phyloP scores from a whole-genome alignment of 768 basidiomycete genomes.

The Mycena maculata region DNA sequence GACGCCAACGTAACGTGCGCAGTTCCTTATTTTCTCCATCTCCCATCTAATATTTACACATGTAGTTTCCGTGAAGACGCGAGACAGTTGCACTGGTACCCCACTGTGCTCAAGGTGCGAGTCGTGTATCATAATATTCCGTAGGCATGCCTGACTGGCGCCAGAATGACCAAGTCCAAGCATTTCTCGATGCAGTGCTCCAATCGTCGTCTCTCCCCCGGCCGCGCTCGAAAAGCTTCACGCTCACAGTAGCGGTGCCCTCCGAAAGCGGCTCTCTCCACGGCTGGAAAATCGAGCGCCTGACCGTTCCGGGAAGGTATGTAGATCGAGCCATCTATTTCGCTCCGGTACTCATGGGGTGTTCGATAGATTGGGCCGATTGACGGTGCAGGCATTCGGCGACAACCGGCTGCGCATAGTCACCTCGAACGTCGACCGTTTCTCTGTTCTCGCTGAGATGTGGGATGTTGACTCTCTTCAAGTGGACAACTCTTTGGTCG shows the following conservation, averaged over 20 bases:
- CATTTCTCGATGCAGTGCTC: conserved; percentile 61
- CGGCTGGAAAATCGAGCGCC: conserved; percentile 73
- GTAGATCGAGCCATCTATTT: conserved; percentile 32
- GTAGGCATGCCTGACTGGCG: not conserved
- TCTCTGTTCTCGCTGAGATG: conserved; percentile 41
- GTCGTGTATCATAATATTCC: not conserved
- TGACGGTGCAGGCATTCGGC: conserved; percentile 43
- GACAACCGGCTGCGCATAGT: conserved; percentile 35
- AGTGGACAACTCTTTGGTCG: conserved; percentile 33
- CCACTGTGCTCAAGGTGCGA: conserved; percentile 57
- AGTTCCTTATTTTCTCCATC: not conserved
- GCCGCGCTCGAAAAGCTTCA: conserved; percentile 57
- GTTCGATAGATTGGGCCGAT: conserved; percentile 49
- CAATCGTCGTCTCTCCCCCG: conserved; percentile 25
- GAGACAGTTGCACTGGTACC: conserved; percentile 78
- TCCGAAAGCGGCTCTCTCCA: conserved; percentile 75
- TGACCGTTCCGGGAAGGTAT: conserved; percentile 77
- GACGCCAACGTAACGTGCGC: conserved; percentile 65
- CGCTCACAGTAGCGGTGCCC: conserved; percentile 79
- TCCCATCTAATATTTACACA: conserved; percentile 1
- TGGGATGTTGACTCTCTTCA: conserved; percentile 32
- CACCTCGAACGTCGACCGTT: conserved; percentile 46
- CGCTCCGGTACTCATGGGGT: not conserved
- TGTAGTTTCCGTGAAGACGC: conserved; percentile 71
- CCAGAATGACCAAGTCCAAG: conserved; percentile 60